phyloP scores from a whole-genome alignment of 2,329 filamentous ascomycete genomes.

The Xylariaceae sp. region DNA sequence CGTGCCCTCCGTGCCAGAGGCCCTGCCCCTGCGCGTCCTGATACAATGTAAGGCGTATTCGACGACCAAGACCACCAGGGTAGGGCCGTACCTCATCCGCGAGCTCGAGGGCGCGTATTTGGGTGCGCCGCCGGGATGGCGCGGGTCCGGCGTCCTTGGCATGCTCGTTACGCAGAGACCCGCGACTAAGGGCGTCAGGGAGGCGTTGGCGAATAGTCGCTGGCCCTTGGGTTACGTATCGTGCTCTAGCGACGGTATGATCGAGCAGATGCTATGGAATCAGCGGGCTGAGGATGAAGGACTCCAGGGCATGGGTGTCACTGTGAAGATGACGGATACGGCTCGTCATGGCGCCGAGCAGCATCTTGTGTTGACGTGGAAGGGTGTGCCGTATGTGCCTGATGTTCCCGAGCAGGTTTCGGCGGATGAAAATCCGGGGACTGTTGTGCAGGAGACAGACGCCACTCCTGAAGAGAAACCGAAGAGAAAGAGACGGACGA shows the following conservation, averaged over 20 bases:
- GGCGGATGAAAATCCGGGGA: background rate
- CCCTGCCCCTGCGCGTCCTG: conserved; percentile 41
- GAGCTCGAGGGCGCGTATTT: conserved; percentile 75
- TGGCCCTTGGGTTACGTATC: conserved; percentile 69
- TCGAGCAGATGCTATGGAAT: conserved; percentile 73
- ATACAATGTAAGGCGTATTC: conserved; percentile 63
- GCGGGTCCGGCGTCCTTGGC: conserved; percentile 59
- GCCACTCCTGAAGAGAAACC: too few relatives aligned
- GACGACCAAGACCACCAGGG: conserved; percentile 37
- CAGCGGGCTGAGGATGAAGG: conserved; percentile 55
- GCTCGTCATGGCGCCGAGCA: conserved; percentile 29
- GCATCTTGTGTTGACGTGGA: conserved; percentile 47
- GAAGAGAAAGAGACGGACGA: too few relatives aligned
- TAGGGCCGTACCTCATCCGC: conserved; percentile 58
- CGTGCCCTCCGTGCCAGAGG: conserved; percentile 41
- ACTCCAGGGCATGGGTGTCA: conserved; percentile 54
- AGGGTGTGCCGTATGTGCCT: conserved; percentile 36
- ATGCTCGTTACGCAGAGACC: conserved; percentile 63
- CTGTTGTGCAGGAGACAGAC: background rate
- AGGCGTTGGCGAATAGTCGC: conserved; percentile 60
- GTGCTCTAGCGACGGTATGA: conserved; percentile 50
- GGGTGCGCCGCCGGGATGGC: conserved; percentile 69
- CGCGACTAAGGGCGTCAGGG: conserved; percentile 73
- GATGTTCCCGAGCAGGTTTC: background rate
- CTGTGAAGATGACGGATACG: conserved; percentile 20